These are phyloP conservation scores for Colletotrichum gloeosporioides DNA, from an alignment of 2,329 filamentous ascomycete species.

Conservation along the genomic window DNA sequence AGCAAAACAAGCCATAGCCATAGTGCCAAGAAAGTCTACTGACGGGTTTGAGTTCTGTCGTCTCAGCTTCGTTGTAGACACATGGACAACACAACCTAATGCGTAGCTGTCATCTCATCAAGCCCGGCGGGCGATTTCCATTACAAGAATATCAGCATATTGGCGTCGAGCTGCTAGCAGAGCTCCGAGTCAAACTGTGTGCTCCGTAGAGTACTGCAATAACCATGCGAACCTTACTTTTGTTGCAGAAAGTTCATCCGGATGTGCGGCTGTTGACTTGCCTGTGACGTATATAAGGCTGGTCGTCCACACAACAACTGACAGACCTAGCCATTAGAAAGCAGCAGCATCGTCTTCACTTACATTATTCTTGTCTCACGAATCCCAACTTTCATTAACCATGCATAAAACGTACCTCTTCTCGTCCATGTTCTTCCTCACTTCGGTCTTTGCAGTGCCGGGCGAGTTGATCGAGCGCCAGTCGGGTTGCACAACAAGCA, in stretches of 20 bases:
- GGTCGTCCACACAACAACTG: neutral
- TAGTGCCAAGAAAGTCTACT: neutral
- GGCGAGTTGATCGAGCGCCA: neutral
- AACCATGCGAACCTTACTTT: neutral
- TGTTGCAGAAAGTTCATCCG: neutral
- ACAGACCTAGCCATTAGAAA: fast-evolving
- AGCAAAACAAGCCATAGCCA: neutral
- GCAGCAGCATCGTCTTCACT: neutral
- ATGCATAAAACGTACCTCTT: neutral
- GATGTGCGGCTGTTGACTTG: neutral
- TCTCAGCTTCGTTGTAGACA: neutral
- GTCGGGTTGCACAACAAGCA: neutral
- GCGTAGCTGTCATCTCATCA: neutral
- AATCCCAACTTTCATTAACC: neutral
- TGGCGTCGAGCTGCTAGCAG: neutral
- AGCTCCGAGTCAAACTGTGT: neutral
- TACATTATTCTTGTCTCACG: neutral
- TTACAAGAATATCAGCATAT: too few relatives aligned
- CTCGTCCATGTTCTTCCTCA: neutral
- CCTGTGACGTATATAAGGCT: neutral
- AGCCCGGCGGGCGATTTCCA: too few relatives aligned
- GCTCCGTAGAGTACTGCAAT: neutral
- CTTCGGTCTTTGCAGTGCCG: neutral
- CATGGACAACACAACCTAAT: neutral
- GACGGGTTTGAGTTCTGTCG: neutral